Evolutionary conservation across 208 protist species (phyloP).

Genomic region (Wallacemonas sp.): DNA sequence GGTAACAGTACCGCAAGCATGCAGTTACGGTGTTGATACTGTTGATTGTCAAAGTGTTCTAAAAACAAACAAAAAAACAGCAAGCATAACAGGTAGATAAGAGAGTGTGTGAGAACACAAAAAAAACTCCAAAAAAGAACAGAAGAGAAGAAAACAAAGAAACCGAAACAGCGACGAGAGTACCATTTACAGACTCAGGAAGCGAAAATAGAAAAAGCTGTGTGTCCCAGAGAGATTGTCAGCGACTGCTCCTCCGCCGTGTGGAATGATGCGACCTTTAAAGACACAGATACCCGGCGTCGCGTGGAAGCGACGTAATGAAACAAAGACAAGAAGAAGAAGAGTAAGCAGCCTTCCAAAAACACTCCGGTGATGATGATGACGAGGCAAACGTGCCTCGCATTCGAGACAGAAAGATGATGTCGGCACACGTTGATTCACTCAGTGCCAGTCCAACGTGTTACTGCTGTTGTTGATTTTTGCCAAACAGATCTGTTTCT

Average conservation of each 20-base stretch:
- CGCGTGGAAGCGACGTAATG: not conserved
- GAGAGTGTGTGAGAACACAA: conserved; percentile 9
- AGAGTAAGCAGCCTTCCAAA: not conserved
- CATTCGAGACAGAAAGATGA: conserved; percentile 11
- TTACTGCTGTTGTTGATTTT: too few species aligned
- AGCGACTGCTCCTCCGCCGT: too few species aligned
- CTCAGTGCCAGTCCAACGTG: not conserved
- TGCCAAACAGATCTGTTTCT: too few species aligned
- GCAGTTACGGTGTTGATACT: too few species aligned
- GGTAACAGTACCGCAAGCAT: too few species aligned
- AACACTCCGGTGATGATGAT: too few species aligned
- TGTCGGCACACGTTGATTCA: too few species aligned
- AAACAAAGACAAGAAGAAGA: not conserved
- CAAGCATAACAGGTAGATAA: not conserved
- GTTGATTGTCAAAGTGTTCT: too few species aligned
- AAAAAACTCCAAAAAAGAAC: conserved; percentile 2
- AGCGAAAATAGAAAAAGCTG: conserved; percentile 12
- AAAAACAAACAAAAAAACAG: conserved; percentile 18
- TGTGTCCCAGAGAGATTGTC: too few species aligned
- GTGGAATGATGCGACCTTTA: too few species aligned
- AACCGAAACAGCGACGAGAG: conserved; percentile 11
- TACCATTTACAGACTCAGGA: conserved; percentile 4
- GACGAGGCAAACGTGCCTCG: not conserved
- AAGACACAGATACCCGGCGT: too few species aligned
- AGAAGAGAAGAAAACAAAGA: conserved; percentile 13